Evolutionary conservation across 306 rosid genomes (phyloP).

Genomic region (Quercus suber): DNA sequence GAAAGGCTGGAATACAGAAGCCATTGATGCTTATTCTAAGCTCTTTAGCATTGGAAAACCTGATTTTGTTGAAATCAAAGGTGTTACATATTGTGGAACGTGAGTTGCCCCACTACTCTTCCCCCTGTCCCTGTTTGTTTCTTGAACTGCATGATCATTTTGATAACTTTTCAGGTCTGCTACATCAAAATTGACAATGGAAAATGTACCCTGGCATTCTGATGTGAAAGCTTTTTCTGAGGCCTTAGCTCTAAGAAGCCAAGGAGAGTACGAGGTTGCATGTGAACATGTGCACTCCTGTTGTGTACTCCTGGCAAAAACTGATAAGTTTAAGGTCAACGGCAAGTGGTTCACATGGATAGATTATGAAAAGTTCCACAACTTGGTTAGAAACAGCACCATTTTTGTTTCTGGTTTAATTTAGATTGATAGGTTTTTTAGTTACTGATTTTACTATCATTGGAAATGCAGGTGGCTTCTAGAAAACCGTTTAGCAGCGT

Average conservation of each 20-base stretch:
- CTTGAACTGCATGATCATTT: conserved; percentile 22
- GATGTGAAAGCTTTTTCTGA: conserved; percentile 91
- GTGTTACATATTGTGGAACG: conserved; percentile 98
- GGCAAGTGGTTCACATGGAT: conserved; percentile 97
- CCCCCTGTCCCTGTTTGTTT: conserved; percentile 7
- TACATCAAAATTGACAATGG: conserved; percentile 96
- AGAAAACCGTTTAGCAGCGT: conserved; percentile 68
- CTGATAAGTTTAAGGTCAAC: conserved; percentile 79
- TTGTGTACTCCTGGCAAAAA: conserved; percentile 85
- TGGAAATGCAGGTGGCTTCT: conserved; percentile 76
- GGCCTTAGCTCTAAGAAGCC: conserved; percentile 72
- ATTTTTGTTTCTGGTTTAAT: conserved; percentile 6
- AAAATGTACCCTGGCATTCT: conserved; percentile 99
- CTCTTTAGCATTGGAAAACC: conserved; percentile 83
- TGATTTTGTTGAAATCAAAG: conserved; percentile 95
- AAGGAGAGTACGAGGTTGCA: conserved; percentile 86
- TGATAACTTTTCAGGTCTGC: conserved; percentile 56
- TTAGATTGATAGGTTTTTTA: neutral
- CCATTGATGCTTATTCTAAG: conserved; percentile 77
- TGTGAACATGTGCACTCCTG: conserved; percentile 98
- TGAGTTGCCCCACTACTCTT: conserved; percentile 36
- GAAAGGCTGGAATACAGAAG: conserved; percentile 96
- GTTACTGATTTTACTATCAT: conserved; percentile 5
- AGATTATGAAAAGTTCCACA: conserved; percentile 89
- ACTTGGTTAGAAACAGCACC: conserved; percentile 53